These are phyloP conservation scores for Ulmus americana DNA, from an alignment of 331 rosid genomes.

Conservation along the genomic window DNA sequence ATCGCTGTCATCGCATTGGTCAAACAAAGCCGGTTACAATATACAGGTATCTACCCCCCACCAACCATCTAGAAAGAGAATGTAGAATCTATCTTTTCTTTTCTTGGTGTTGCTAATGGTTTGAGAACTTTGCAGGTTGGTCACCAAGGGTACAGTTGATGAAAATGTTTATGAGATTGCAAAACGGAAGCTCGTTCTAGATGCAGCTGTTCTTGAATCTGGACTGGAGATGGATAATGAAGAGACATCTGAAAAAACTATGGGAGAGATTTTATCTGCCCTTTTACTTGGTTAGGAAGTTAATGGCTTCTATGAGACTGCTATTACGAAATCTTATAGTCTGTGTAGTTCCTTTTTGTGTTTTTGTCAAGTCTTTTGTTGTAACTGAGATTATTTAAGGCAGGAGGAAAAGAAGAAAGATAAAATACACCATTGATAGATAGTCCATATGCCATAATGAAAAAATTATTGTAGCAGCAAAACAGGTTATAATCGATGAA, in stretches of 20 bases:
- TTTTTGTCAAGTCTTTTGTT: slow-evolving; percentile 5
- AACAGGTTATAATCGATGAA: background rate
- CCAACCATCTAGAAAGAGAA: background rate
- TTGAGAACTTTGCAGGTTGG: slow-evolving; percentile 49
- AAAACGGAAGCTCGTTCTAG: slow-evolving; percentile 79
- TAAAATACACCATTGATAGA: background rate
- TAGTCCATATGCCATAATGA: slow-evolving; percentile 11
- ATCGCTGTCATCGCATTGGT: slow-evolving; percentile 93
- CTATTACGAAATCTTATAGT: background rate
- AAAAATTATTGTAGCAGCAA: background rate
- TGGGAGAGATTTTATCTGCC: slow-evolving; percentile 91
- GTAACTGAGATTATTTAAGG: background rate
- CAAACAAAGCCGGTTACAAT: slow-evolving; percentile 83
- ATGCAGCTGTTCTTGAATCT: slow-evolving; percentile 88
- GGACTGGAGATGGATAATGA: slow-evolving; percentile 61
- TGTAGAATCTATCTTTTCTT: no score
- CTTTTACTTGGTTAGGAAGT: slow-evolving; percentile 57
- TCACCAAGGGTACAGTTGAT: slow-evolving; percentile 80
- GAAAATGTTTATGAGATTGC: slow-evolving; percentile 96
- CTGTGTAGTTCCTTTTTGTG: background rate
- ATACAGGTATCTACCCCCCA: slow-evolving; percentile 47
- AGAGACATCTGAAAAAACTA: slow-evolving; percentile 78
- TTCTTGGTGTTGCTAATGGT: background rate
- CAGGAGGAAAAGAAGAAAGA: slow-evolving; percentile 9
- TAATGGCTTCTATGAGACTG: background rate